Conservation (phyloP, 2,329 filamentous ascomycete genomes). For the Calonectria pauciramosa region DNA sequence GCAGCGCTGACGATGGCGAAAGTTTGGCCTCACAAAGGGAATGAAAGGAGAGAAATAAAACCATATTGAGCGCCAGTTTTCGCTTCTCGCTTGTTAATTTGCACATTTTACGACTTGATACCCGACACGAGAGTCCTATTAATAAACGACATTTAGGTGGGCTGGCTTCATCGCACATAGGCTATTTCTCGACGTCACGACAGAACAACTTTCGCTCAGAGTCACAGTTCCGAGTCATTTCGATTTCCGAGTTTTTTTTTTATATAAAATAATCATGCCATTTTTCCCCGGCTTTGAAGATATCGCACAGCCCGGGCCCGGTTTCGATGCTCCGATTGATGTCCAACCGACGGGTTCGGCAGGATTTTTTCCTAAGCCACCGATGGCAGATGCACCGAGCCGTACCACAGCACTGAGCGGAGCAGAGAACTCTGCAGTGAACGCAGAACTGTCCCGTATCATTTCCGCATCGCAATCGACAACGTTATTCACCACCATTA, state of each 20-base stretch:
- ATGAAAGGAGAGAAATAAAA: background rate
- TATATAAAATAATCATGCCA: background rate
- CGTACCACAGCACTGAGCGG: background rate
- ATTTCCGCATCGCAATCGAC: slow-evolving; percentile 40
- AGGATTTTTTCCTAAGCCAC: background rate
- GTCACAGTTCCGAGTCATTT: background rate
- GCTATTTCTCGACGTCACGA: background rate
- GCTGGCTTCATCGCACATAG: background rate
- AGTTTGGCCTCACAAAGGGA: background rate
- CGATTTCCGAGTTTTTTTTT: background rate
- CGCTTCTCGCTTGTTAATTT: background rate
- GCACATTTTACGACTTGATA: background rate
- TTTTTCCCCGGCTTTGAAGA: background rate
- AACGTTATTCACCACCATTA: slow-evolving; percentile 41
- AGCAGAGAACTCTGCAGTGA: slow-evolving; percentile 16
- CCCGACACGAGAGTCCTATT: background rate
- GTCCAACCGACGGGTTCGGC: background rate
- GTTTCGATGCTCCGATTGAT: background rate
- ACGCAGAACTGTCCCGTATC: slow-evolving; percentile 39
- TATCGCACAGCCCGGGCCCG: background rate
- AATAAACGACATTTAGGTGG: background rate
- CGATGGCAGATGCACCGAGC: background rate
- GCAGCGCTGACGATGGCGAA: slow-evolving; percentile 15
- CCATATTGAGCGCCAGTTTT: background rate
- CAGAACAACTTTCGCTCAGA: background rate